Conservation (phyloP, 768 basidiomycete genomes). For the Hericium alpestre region DNA sequence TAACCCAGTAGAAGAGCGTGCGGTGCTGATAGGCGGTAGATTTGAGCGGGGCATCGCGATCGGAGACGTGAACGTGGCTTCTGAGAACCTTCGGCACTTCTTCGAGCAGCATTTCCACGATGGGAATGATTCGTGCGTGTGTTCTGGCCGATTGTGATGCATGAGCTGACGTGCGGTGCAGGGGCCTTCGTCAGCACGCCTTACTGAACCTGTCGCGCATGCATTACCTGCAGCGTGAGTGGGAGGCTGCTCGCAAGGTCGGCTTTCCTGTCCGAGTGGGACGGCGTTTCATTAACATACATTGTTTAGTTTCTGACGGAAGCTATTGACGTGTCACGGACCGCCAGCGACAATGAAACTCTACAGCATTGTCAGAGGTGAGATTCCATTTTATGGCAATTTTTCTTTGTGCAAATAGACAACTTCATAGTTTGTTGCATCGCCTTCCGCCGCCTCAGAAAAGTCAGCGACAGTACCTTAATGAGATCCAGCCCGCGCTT, state of each 20-base stretch:
- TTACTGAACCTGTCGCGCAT: constrained; percentile 67
- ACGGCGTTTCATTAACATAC: neutral
- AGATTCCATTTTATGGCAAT: constrained; percentile 3
- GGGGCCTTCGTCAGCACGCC: constrained; percentile 72
- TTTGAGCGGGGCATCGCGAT: constrained; percentile 56
- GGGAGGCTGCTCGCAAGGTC: constrained; percentile 59
- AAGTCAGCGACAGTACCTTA: constrained; percentile 41
- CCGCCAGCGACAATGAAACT: constrained; percentile 57
- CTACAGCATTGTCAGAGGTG: constrained; percentile 76
- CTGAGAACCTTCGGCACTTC: constrained; percentile 64
- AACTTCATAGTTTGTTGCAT: constrained; percentile 47
- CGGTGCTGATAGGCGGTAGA: constrained; percentile 26
- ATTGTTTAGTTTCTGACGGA: constrained; percentile 53
- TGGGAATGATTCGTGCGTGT: constrained; percentile 64
- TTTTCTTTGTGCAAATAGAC: neutral
- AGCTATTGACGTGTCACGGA: constrained; percentile 69
- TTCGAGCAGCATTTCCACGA: constrained; percentile 84
- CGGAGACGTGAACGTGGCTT: constrained; percentile 60
- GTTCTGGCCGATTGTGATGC: neutral
- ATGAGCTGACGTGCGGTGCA: constrained; percentile 19
- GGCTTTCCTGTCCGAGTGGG: constrained; percentile 1
- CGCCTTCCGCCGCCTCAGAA: constrained; percentile 49
- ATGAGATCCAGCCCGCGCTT: constrained; percentile 66
- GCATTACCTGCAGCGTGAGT: constrained; percentile 65
- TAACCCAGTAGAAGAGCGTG: constrained; percentile 1